Evolutionary conservation across 2,329 filamentous ascomycete genomes (phyloP).

Genomic region (Alternaria arbusti): DNA sequence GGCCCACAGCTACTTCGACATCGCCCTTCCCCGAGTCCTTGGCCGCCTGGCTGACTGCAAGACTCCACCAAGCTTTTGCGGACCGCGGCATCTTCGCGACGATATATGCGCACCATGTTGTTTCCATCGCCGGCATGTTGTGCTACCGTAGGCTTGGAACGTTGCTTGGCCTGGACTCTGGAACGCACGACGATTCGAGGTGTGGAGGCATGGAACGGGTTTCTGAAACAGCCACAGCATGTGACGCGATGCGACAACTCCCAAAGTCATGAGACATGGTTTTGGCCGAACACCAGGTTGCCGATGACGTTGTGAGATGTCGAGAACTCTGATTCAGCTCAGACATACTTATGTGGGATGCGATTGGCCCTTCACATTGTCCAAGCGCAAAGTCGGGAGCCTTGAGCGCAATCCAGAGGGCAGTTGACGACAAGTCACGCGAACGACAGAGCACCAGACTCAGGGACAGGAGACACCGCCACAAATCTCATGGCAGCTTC

Average conservation of each 20-base stretch:
- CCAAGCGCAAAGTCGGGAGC: not conserved
- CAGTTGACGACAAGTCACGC: not conserved
- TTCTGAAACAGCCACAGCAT: slow-evolving; percentile 21
- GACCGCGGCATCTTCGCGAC: not conserved
- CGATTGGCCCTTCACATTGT: not conserved
- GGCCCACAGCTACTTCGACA: not conserved
- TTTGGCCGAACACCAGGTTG: not conserved
- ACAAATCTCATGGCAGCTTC: not conserved
- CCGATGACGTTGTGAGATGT: not conserved
- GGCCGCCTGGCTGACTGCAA: slow-evolving; percentile 2
- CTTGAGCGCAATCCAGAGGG: not conserved
- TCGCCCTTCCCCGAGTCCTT: not conserved
- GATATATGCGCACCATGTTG: not conserved
- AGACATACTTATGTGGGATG: not conserved
- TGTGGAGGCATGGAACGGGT: slow-evolving; percentile 13
- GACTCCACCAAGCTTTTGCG: slow-evolving; percentile 19
- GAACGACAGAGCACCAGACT: not conserved
- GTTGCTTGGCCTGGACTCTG: slow-evolving; percentile 11
- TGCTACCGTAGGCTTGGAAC: slow-evolving; percentile 8
- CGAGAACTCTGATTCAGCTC: not conserved
- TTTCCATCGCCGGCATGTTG: not conserved
- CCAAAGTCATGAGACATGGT: not conserved
- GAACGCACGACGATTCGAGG: slow-evolving; percentile 20
- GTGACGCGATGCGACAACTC: slow-evolving; percentile 2
- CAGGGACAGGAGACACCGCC: not conserved